Evolutionary conservation across 2,329 filamentous ascomycete genomes (phyloP), one percentile per base, ranked within the genome.

Genomic region (Cercospora zeina): DNA sequence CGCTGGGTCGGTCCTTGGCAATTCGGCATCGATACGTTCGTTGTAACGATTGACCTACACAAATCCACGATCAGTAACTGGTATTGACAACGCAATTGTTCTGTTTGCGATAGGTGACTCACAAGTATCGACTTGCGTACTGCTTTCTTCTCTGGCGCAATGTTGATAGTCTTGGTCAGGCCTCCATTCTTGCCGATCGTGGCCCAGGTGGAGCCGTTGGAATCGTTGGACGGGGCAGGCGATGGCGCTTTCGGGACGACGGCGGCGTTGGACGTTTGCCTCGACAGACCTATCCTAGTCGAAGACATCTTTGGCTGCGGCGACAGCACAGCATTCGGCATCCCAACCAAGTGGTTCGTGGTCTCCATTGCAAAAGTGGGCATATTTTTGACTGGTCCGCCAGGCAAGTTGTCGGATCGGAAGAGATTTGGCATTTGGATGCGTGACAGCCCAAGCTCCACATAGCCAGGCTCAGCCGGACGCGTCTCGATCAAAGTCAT

Each of bases 401-500:
- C 53, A 50, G 54, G 61, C 54, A 67, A 57, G 42, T 75, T 72
- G 16, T 77, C 72, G 2, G 70, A 69, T 42, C 75, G 74, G 72
- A 82, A 82, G 24, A 81, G 73, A 30, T 66, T 62, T 34, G 77
- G 73, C 62, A 80, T 77, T 8, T 73, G 72, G 56, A 75, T 69
- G 9, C 69, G 72, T 37, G 72, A 72, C 64, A 81, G 76, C 24
- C 78, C 77, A 37, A 82, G 71, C 5, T 75, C 71, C 4, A 64
- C 62, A 66, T 80, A 81, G n/a, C 76, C 77, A 55, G 70, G 70
- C 62, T 77, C 74, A 5, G 75, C 73, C 4, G 78, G 75, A 13
- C 76, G 75, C 1, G 79, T 77, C 61, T 81, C 78, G 50, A 82
- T 72, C 21, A 82, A 70, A 2, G 78, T 80, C 55, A 81, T 76